Evolutionary conservation across 768 basidiomycete genomes (phyloP).

Genomic region (Cubamyces lactineus): DNA sequence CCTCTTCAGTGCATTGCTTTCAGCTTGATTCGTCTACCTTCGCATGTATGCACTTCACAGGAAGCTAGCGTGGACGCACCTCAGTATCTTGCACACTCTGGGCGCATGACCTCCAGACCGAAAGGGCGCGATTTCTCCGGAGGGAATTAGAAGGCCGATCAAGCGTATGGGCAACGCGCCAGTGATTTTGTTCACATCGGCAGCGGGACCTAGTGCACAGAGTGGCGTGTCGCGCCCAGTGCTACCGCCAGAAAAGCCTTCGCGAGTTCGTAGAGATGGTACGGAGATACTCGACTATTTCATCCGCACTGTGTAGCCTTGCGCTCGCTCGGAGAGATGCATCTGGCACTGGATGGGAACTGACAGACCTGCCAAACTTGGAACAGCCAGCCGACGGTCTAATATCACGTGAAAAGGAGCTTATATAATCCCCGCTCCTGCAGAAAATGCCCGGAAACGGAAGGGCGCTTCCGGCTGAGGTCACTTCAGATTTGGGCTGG

Average conservation of each 20-base stretch:
- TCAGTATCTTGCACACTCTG: no score
- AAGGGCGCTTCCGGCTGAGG: conserved; percentile 9
- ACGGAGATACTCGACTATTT: not conserved
- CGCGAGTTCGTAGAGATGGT: conserved; percentile 6
- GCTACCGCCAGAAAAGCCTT: not conserved
- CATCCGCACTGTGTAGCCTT: not conserved
- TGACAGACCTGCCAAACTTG: conserved; percentile 11
- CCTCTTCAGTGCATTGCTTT: no score
- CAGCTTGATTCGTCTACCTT: no score
- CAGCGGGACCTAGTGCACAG: not conserved
- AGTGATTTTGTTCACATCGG: conserved; percentile 1
- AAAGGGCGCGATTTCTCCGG: not conserved
- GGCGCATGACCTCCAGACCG: not conserved
- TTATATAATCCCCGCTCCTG: not conserved
- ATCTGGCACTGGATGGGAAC: conserved; percentile 1
- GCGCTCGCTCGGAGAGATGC: not conserved
- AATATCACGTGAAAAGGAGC: not conserved
- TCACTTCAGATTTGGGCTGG: not conserved
- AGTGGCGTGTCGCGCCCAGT: not conserved
- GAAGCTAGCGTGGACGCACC: no score
- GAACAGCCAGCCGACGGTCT: not conserved
- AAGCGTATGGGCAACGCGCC: not conserved
- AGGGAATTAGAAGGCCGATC: not conserved
- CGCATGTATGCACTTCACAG: no score
- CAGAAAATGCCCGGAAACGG: conserved; percentile 13